phyloP scores from a whole-genome alignment of 2,329 filamentous ascomycete genomes.

The Dothideomycetes sp. region DNA sequence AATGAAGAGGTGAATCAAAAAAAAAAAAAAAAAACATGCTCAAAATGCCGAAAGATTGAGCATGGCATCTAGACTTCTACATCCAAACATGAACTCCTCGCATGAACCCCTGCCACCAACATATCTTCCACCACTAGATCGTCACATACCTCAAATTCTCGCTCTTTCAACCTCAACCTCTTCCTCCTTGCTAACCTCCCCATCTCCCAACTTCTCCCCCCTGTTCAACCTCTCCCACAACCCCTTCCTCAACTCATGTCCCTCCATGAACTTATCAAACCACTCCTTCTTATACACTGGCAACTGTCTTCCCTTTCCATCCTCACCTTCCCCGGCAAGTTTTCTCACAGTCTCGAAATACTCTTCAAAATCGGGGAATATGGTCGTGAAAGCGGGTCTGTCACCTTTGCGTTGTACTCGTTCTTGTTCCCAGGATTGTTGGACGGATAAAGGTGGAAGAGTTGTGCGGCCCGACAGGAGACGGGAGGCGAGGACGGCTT shows the following conservation, averaged over 20 bases:
- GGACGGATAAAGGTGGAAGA: slow-evolving; percentile 42
- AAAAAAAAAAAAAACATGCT: too few species aligned
- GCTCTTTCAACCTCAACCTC: too few species aligned
- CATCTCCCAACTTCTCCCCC: too few species aligned
- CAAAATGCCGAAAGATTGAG: too few species aligned
- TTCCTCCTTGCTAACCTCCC: too few species aligned
- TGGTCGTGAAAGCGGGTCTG: slow-evolving; percentile 45
- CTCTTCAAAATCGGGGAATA: slow-evolving; percentile 54
- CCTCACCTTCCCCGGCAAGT: slow-evolving; percentile 38
- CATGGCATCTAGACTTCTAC: too few species aligned
- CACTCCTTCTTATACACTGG: slow-evolving; percentile 14
- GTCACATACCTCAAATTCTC: too few species aligned
- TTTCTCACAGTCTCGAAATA: slow-evolving; percentile 52
- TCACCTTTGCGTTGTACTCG: slow-evolving; percentile 48
- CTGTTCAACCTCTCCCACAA: slow-evolving; percentile 17
- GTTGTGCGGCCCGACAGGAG: slow-evolving; percentile 46
- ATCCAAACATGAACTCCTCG: too few species aligned
- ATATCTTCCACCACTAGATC: too few species aligned
- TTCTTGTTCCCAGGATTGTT: slow-evolving; percentile 49
- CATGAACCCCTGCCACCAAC: too few species aligned
- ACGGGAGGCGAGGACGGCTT: slow-evolving; percentile 53
- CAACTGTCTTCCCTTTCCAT: slow-evolving; percentile 37
- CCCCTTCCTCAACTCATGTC: slow-evolving; percentile 13
- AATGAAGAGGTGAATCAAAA: too few species aligned
- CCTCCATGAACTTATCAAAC: slow-evolving; percentile 12